Evolutionary conservation across 192 early-diverging fungal species (phyloP).

Genomic region (Podila epigama): DNA sequence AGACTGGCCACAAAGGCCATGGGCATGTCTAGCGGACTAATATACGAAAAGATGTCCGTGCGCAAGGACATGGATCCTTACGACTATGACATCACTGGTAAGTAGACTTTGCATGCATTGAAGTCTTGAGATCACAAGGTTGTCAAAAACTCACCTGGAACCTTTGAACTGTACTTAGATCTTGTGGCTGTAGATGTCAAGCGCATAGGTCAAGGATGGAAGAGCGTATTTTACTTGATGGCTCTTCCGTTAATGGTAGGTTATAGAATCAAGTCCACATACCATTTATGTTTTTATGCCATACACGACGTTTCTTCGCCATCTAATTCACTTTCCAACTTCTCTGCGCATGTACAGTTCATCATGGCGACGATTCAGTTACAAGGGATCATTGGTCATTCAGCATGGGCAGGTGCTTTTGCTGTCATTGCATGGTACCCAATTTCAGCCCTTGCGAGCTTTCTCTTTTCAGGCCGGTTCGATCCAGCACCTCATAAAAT

Average conservation of each 20-base stretch:
- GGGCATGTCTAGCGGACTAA: constrained; percentile 35
- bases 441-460: constrained; percentile 45
- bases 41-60: constrained; percentile 42
- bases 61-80: constrained; percentile 47
- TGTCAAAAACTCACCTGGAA: not conserved
- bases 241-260: constrained; percentile 13
- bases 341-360: not conserved
- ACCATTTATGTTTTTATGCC: no score
- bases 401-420: constrained; percentile 32
- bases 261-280: not conserved
- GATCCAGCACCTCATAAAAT: constrained; percentile 22
- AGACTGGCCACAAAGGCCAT: constrained; percentile 34
- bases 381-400: constrained; percentile 32
- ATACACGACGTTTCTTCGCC: no score
- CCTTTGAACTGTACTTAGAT: constrained; percentile 5
- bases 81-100: constrained; percentile 43
- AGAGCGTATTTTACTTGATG: constrained; percentile 31
- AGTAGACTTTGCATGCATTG: not conserved
- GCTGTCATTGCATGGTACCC: constrained; percentile 43
- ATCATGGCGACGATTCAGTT: constrained; percentile 30
- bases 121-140: no score
- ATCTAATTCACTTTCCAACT: no score
- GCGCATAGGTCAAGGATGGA: constrained; percentile 44
- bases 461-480: constrained; percentile 43
- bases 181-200: constrained; percentile 34